Conservation (phyloP, 768 basidiomycete genomes). For the Leccinellum rugosiceps region DNA sequence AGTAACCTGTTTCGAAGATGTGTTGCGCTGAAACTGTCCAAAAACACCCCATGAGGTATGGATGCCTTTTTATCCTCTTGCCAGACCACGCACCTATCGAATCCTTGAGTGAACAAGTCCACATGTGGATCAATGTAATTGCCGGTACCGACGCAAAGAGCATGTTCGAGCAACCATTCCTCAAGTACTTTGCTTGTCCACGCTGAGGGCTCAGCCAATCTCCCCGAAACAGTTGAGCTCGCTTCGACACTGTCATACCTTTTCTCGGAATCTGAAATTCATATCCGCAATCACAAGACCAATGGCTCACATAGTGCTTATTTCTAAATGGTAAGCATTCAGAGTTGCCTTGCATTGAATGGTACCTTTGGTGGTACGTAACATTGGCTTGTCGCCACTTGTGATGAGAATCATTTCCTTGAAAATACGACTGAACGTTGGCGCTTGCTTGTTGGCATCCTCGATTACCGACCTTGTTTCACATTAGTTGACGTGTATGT, state of each 20-base stretch:
- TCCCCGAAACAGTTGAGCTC: slow-evolving; percentile 14
- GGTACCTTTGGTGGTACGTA: slow-evolving; percentile 45
- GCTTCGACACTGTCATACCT: slow-evolving; percentile 35
- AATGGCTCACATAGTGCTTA: slow-evolving; percentile 41
- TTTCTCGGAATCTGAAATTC: background rate
- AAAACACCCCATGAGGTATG: too few relatives aligned
- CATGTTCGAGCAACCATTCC: slow-evolving; percentile 30
- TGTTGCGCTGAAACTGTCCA: slow-evolving; percentile 29
- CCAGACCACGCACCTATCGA: slow-evolving; percentile 32
- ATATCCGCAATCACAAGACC: background rate
- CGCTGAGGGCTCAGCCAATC: slow-evolving; percentile 17
- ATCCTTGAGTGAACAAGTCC: slow-evolving; percentile 35
- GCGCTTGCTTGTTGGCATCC: slow-evolving; percentile 41
- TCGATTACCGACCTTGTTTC: slow-evolving; percentile 37
- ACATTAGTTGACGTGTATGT: background rate
- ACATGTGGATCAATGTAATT: slow-evolving; percentile 1
- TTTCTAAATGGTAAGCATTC: slow-evolving; percentile 41
- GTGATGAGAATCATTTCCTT: slow-evolving; percentile 54
- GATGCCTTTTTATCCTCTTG: background rate
- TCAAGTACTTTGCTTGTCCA: slow-evolving; percentile 24
- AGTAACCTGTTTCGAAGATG: slow-evolving; percentile 23
- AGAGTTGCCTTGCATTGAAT: slow-evolving; percentile 40
- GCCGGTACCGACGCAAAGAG: slow-evolving; percentile 7
- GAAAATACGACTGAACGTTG: slow-evolving; percentile 43
- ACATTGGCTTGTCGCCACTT: slow-evolving; percentile 39